phyloP scores from a whole-genome alignment of 805 yeast genomes.

The Starmera quercuum region DNA sequence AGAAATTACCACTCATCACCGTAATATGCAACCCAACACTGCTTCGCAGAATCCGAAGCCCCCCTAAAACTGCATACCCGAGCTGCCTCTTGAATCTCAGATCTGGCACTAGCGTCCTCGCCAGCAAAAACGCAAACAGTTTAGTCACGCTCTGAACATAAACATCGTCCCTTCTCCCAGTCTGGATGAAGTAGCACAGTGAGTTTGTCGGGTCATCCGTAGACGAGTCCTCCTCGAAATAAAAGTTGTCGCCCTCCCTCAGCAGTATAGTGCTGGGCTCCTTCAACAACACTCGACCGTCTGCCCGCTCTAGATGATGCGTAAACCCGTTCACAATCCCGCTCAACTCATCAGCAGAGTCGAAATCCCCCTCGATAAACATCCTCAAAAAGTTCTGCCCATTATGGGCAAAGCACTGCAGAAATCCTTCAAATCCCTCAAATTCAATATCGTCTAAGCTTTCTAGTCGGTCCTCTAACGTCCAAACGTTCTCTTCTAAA shows the following conservation, averaged over 20 bases:
- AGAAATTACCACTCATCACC: conserved; percentile 42
- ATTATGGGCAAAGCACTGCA: conserved; percentile 17
- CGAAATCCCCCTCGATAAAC: conserved; percentile 45
- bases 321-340: conserved; percentile 12
- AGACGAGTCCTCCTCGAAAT: conserved; percentile 26
- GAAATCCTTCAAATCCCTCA: conserved; percentile 24
- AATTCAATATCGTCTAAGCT: conserved; percentile 43
- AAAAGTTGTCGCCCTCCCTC: conserved; percentile 27
- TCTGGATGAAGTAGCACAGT: conserved; percentile 47
- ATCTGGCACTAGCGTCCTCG: conserved; percentile 34
- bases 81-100: conserved; percentile 49
- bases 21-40: conserved; percentile 54
- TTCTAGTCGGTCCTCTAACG: conserved; percentile 46
- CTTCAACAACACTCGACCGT: neutral
- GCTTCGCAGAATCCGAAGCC: conserved; percentile 40
- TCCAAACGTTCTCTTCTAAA: conserved; percentile 50
- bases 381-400: conserved; percentile 28
- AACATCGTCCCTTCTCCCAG: conserved; percentile 37
- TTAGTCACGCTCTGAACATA: conserved; percentile 32
- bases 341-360: conserved; percentile 15
- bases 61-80: conserved; percentile 58
- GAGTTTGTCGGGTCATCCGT: conserved; percentile 44
- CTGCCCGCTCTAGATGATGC: conserved; percentile 3
- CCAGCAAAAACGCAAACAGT: conserved; percentile 39
- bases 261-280: conserved; percentile 33